Evolutionary conservation across 2,329 filamentous ascomycete species (phyloP).

Genomic region (Trichoderma koningiopsis): DNA sequence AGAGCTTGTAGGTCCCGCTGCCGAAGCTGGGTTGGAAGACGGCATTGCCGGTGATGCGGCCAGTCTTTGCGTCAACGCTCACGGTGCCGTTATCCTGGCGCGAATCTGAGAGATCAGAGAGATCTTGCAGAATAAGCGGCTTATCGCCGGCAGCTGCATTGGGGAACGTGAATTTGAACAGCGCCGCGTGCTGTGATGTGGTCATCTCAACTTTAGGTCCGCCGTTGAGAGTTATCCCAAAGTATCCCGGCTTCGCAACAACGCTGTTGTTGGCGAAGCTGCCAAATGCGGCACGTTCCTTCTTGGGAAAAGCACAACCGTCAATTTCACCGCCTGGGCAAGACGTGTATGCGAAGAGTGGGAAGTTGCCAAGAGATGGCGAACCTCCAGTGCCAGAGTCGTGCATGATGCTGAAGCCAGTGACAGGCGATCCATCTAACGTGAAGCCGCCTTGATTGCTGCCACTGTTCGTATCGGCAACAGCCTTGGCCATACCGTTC

Average conservation of each 20-base stretch:
- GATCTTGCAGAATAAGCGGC: conserved; percentile 67
- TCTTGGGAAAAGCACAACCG: conserved; percentile 61
- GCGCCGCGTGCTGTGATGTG: conserved; percentile 62
- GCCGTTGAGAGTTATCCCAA: conserved; percentile 60
- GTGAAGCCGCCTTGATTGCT: conserved; percentile 62
- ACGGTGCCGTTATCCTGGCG: conserved; percentile 60
- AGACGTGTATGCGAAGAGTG: conserved; percentile 66
- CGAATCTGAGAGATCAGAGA: conserved; percentile 64
- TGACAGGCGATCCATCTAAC: conserved; percentile 51
- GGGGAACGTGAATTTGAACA: conserved; percentile 66
- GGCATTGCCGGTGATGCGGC: conserved; percentile 64
- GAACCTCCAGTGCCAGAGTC: conserved; percentile 59
- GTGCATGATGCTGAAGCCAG: conserved; percentile 60
- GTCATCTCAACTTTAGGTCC: conserved; percentile 68
- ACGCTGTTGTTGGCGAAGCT: conserved; percentile 54
- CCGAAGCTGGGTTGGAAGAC: conserved; percentile 68
- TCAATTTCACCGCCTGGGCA: conserved; percentile 65
- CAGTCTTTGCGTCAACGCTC: conserved; percentile 55
- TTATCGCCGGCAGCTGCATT: conserved; percentile 43
- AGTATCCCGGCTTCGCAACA: conserved; percentile 64
- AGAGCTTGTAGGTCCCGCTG: conserved; percentile 58
- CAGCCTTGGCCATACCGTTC: conserved; percentile 58
- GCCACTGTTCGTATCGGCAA: conserved; percentile 48
- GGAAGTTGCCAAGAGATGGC: conserved; percentile 72
- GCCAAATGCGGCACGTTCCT: conserved; percentile 43